Evolutionary conservation across 352 stramenopile genomes (phyloP).

Genomic region (Peronospora tabacina): DNA sequence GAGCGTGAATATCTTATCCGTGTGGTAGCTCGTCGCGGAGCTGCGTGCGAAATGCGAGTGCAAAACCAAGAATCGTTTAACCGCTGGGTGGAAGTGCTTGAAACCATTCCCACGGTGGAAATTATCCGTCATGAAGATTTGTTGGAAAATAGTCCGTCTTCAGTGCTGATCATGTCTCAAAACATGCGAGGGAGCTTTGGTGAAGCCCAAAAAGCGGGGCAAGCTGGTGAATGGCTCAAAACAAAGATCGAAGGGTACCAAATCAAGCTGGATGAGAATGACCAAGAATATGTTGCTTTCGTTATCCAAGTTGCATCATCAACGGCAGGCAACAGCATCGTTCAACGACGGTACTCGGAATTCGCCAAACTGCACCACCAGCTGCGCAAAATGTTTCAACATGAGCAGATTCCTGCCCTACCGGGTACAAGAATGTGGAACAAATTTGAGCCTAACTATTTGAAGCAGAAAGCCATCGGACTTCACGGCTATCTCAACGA

Average conservation of each 20-base stretch:
- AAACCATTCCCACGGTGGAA: conserved; percentile 41
- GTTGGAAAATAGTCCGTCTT: conserved; percentile 71
- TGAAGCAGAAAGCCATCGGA: conserved; percentile 69
- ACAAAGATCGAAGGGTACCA: conserved; percentile 77
- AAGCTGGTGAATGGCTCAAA: conserved; percentile 50
- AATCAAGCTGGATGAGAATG: conserved; percentile 61
- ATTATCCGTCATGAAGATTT: conserved; percentile 70
- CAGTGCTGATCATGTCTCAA: conserved; percentile 64
- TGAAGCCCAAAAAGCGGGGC: conserved; percentile 8
- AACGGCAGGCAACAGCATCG: conserved; percentile 45
- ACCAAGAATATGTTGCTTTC: conserved; percentile 65
- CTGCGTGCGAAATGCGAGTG: conserved; percentile 71
- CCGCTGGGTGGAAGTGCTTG: conserved; percentile 58
- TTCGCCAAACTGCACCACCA: conserved; percentile 71
- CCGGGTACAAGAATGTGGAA: conserved; percentile 74
- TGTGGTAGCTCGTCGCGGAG: conserved; percentile 56
- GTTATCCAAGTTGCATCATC: conserved; percentile 76
- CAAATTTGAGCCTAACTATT: conserved; percentile 75
- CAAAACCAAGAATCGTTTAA: conserved; percentile 74
- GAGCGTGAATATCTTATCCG: conserved; percentile 72
- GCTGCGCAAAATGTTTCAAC: conserved; percentile 66
- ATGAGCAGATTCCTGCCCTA: conserved; percentile 66
- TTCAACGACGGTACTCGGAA: conserved; percentile 76
- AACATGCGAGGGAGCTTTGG: conserved; percentile 20
- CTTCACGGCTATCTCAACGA: conserved; percentile 68